Percentiles rank a stretch among this genome's conserved stretches.
Evolutionary conservation across 179 eudicot genomes (phyloP).

Genomic region (Drosera spatulata): DNA sequence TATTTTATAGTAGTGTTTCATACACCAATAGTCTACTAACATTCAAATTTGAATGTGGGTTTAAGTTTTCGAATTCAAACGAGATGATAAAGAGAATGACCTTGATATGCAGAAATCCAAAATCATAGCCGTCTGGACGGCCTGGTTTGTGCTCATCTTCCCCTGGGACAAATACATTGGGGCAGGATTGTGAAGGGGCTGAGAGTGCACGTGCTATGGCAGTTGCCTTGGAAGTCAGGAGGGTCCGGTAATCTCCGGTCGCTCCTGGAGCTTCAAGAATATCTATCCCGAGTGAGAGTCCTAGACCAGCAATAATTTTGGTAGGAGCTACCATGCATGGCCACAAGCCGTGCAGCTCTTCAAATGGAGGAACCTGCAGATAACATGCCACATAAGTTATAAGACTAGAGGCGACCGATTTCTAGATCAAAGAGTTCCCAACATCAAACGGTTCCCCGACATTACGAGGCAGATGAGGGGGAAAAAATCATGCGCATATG

Average conservation of each 20-base stretch:
- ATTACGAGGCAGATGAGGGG: too few species aligned
- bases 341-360: constrained; percentile 54
- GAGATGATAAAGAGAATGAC: constrained; percentile 16
- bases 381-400: too few species aligned
- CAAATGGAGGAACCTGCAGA: constrained; percentile 75
- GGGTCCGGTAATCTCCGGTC: constrained; percentile 92
- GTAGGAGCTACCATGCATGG: constrained; percentile 99
- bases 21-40: too few species aligned
- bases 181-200: constrained; percentile 60
- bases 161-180: constrained; percentile 84
- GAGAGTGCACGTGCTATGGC: constrained; percentile 90
- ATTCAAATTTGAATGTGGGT: not conserved
- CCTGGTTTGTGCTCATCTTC: constrained; percentile 85
- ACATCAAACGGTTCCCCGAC: too few species aligned
- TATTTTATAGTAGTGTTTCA: too few species aligned
- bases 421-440: too few species aligned
- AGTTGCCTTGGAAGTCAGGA: constrained; percentile 76
- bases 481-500: too few species aligned
- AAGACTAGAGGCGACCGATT: too few species aligned
- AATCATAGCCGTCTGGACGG: constrained; percentile 74
- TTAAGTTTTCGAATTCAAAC: not conserved
- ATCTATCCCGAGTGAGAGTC: constrained; percentile 91
- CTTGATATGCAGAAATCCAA: constrained; percentile 97
- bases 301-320: constrained; percentile 93
- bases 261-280: constrained; percentile 98